phyloP scores from a whole-genome alignment of 176 grass and related monocot species.

The Aegilops bicornis region DNA sequence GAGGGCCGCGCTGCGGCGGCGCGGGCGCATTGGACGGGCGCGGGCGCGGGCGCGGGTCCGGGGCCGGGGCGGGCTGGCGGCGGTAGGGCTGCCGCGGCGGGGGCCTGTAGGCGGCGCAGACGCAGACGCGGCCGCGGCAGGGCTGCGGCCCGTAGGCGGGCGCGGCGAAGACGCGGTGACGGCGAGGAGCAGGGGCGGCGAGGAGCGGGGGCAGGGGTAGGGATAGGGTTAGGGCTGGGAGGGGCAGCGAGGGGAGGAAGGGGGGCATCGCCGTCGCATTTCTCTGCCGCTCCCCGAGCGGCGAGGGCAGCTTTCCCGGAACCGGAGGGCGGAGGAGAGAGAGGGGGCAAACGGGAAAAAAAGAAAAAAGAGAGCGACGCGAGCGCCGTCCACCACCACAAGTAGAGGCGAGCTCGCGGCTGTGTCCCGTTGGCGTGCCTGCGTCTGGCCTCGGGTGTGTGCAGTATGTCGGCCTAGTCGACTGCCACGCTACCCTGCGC shows the following conservation, averaged over 20 bases:
- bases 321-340: neutral
- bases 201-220: neutral
- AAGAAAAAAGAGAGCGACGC: neutral
- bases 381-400: neutral
- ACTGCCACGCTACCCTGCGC: neutral
- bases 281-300: slow-evolving; percentile 19
- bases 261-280: slow-evolving; percentile 47
- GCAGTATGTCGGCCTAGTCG: neutral
- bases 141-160: neutral
- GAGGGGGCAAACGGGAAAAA: neutral
- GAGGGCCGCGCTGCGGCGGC: neutral
- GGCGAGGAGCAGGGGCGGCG: neutral
- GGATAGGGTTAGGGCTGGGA: slow-evolving; percentile 5
- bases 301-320: neutral
- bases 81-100: slow-evolving; percentile 2
- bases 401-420: too few species aligned
- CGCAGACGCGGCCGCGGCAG: neutral
- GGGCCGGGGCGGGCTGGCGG: slow-evolving; percentile 10
- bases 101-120: neutral
- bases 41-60: neutral
- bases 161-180: neutral
- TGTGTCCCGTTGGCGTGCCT: too few species aligned
- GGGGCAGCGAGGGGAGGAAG: slow-evolving; percentile 9
- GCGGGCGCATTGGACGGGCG: neutral
- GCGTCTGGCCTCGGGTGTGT: neutral